Base-by-base conservation (phyloP, 169 alveolate species). In the Eimeria praecox region DNA sequence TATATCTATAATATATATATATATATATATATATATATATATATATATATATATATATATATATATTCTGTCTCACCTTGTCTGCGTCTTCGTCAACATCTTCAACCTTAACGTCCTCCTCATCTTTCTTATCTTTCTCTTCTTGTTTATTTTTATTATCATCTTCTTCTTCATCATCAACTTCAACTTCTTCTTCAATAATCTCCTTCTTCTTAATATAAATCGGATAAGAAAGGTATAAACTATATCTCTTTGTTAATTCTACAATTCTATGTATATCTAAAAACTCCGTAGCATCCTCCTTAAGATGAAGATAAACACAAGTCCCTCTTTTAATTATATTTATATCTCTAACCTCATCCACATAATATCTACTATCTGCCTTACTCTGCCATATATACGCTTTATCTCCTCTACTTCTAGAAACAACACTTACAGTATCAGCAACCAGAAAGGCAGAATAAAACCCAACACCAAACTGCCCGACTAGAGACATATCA, bases 381-480 rank as follows among this genome's bases (percentile, higher is more conserved):
- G 99, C 99, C 2, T 98, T 96, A 20, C 99, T 99, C 94, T 98
- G 99, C 99, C 99, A 99, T 56, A 99, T 98, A 95, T 99, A 99
- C 98, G 99, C 99, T 64, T 98, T 99, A 95, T 96, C 90, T 18
- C 64, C 95, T 3, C 80, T 69, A 42, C 44, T 69, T 4, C 80
- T 10, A 20, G 99, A 97, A 83, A 98, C 98, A 27, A 99, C 99
- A 1, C 99, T 97, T 14, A 99, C 99, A 94, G 99, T 98, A 96
- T 99, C 99, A 52, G 99, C 99, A 69, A 99, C 99, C 95, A 99
- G 98, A 98, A 98, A 99, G 75, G 99, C 99, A 64, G 99, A 98
- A 98, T 99, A 99, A 98, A 99, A 99, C 49, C 99, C 99, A 52
- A 99, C 99, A 89, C 99, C 99, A 96, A 99, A 99, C 98, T 99